A percentile compares a stretch with the other conserved stretches of the same genome.
phyloP scores from a whole-genome alignment of 2,329 filamentous ascomycete genomes.

The Thielaviopsis musarum region DNA sequence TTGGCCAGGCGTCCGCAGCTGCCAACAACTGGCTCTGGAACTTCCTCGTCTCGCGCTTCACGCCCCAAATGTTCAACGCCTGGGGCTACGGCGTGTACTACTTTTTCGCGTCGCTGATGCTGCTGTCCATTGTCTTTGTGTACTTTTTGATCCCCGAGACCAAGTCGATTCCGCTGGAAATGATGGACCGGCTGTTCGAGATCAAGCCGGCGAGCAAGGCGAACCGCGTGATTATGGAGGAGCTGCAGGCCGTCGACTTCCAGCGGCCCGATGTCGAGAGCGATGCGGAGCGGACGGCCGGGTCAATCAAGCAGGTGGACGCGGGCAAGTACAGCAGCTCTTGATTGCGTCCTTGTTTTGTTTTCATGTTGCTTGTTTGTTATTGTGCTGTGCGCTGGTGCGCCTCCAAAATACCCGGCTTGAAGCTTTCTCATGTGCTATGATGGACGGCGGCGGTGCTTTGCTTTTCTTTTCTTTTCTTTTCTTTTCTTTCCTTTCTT shows the following conservation, averaged over 20 bases:
- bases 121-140: constrained; percentile 39
- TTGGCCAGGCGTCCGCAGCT: constrained; percentile 39
- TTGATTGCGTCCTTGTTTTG: neutral
- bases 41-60: constrained; percentile 52
- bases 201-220: constrained; percentile 28
- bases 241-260: constrained; percentile 23
- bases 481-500: too few species aligned
- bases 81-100: constrained; percentile 45
- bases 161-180: constrained; percentile 46
- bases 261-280: constrained; percentile 16
- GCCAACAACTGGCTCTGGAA: constrained; percentile 61
- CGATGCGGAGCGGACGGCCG: constrained; percentile 17
- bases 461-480: too few species aligned
- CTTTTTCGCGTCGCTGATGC: constrained; percentile 49
- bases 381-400: neutral
- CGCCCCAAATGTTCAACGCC: constrained; percentile 43
- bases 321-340: neutral
- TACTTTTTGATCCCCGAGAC: constrained; percentile 50
- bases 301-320: constrained; percentile 10
- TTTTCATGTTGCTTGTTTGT: neutral
- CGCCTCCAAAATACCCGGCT: too few species aligned
- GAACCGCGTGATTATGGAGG: constrained; percentile 26
- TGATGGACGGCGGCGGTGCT: too few species aligned
- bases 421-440: too few species aligned
- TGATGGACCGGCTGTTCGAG: constrained; percentile 45